phyloP scores from a whole-genome alignment of 208 protist species.

The Borovskyia barvae region DNA sequence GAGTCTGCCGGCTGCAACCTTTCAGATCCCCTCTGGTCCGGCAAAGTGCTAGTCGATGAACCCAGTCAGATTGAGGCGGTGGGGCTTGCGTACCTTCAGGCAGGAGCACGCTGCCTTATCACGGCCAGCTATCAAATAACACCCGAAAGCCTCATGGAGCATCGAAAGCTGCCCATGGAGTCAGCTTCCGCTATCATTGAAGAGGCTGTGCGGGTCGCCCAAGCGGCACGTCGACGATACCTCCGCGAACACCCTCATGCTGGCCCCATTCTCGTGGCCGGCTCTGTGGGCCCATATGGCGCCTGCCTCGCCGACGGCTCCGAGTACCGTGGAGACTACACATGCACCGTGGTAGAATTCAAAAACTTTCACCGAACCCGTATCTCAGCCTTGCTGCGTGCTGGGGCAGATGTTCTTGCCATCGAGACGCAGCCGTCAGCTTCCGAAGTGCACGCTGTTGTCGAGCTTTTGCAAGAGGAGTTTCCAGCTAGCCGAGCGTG shows the following conservation, averaged over 20 bases:
- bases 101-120: conserved; percentile 54
- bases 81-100: conserved; percentile 33
- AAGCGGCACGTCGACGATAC: conserved; percentile 21
- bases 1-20: conserved; percentile 44
- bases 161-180: conserved; percentile 25
- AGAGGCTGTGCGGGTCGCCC: conserved; percentile 37
- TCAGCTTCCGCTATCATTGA: conserved; percentile 31
- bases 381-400: conserved; percentile 39
- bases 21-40: conserved; percentile 62
- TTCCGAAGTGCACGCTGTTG: conserved; percentile 42
- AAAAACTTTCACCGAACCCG: conserved; percentile 51
- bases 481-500: conserved; percentile 33
- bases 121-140: conserved; percentile 67
- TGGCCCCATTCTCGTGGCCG: conserved; percentile 44
- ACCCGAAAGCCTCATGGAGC: conserved; percentile 37
- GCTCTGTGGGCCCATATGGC: conserved; percentile 67
- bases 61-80: conserved; percentile 33
- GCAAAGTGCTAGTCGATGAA: conserved; percentile 47
- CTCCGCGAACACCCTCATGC: not conserved
- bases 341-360: conserved; percentile 23
- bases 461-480: conserved; percentile 50
- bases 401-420: conserved; percentile 59
- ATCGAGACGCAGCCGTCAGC: conserved; percentile 59
- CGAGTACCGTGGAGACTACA: conserved; percentile 64
- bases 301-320: conserved; percentile 57